Base-by-base conservation (phyloP, 2,329 filamentous ascomycete species). In the Neonectria hederae region DNA sequence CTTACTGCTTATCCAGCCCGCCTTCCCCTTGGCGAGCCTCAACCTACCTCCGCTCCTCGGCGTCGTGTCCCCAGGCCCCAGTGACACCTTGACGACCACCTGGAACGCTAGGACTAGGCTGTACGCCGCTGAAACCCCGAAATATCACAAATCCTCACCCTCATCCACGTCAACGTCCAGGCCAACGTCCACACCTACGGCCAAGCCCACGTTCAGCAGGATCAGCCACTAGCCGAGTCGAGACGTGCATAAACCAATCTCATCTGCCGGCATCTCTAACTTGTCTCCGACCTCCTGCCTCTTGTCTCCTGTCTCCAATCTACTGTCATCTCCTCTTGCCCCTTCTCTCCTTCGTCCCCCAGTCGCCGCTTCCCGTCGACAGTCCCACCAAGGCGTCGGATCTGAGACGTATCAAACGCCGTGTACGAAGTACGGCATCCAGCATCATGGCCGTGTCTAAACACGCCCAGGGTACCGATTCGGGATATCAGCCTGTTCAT, bases 401-500 rank as follows among this genome's bases (percentile, higher is more conserved):
- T 19, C 38, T 54, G 21, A 21, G 49, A 38, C 54, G 10, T 22
- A 38, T 21, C 13, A n/a, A 19, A 19, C 24, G 17, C 43, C 54
- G 28, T 24, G 30, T 30, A 38, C 35, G 6, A 38, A 17, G 35
- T 38, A 46, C 35, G 22, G 35, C 24, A 21, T 32, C 54, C 56
- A 49, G 49, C 67, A 65, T 43, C 19, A 73, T 70, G 69, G 62
- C 68, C 43, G 59, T 66, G 30, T 63, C 65, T 32, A 57, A 66
- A 35, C 66, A 42, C 17, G 42, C 64, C 24, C 65, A 59, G 30
- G 62, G 59, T 42, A 56, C 48, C 35, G 53, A 62, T 22, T 69
- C 71, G 8, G 74, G 72, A 61, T 80, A 80, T 53, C 74, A 76
- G 53, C 72, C 73, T 11, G 75, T 80, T 22, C 67, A 78, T 62